Evolutionary conservation across 371 early-diverging fungal genomes (phyloP), one percentile per base, ranked within the genome.

Genomic region (Zopfochytrium polystomum): DNA sequence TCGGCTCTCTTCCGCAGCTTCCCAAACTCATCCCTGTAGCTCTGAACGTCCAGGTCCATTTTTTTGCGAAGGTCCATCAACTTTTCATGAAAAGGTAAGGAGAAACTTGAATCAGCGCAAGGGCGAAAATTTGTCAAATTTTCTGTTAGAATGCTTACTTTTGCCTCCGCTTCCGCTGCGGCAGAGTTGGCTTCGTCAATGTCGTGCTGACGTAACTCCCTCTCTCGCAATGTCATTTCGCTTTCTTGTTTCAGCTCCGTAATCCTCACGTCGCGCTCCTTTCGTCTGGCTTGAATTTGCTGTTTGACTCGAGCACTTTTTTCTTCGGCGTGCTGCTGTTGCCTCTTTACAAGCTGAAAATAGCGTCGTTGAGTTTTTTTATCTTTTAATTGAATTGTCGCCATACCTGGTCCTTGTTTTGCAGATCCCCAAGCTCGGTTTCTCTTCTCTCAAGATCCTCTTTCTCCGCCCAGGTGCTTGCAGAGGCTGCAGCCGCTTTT

Each of bases 311-410:
- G 65, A 11, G 33, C 25, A 6, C 74, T 29, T 58, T 76, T 78
- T 23, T 78, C 78, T n/a, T 67, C 54, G 23, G 70, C 66, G 44
- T 66, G 65, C 29, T 48, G 56, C 6, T 75, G 60, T 54, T 77
- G 81, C 11, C 79, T 66, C n/a, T 63, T 50, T 32, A 72, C 44
- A 70, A 74, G 80, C 76, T 75, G 44, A 1, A 43, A n/a, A 20
- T 48, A 44, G 22, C 3, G 5, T 52, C 49, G 6, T 20, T 2
- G 23, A 0, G 46, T 46, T 60, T 20, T 22, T 7, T 49, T 35
- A 26, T 20, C 33, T 47, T 11, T 22, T n/a, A 38, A 48, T 15
- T 31, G 13, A 33, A 23, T 2, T 5, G 20, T 3, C 23, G n/a
- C n/a, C 45, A 26, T 60, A 76, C 76, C 54, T 74, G 71, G 45